Base-by-base conservation (phyloP, 441 rosid species). In the Mallotus repandus region DNA sequence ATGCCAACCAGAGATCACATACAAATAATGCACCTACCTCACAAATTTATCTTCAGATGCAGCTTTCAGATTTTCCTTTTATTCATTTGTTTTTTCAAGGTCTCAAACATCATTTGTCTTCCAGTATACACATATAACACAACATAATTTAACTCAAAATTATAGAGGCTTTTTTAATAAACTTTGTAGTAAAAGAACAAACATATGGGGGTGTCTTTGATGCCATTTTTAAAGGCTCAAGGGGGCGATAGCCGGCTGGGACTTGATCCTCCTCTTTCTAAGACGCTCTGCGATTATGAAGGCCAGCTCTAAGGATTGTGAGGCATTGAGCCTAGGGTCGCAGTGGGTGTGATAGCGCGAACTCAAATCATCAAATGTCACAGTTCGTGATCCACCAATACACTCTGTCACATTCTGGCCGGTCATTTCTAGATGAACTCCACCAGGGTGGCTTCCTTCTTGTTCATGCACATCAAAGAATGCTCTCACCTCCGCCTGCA, bases 371-470 rank as follows among this genome's bases (percentile, higher is more conserved):
- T 94, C 99, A 4, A 92, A 92, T 0, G 99, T 94, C 82, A 94
- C 97, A 0, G 94, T 85, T 18, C 88, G 86, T n/a, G 99, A 91
- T 59, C 99, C 99, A 21, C 99, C 96, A 6, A 93, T 93, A 88
- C 99, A 94, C 80, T 94, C 99, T 0, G 97, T 92, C 84, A 92
- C 99, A 76, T 92, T 92, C 81, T 92, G 97, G 50, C 99, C 99
- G 0, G 97, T 94, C 99, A 94, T 94, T 87, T 94, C 99, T 13
- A 94, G 78, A 77, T 94, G 97, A 75, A 94, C 86, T 15, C 97
- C 98, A 82, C 97, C 97, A 0, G 93, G 97, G 80, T 91, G 87
- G 82, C 97, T 92, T 52, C 99, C 99, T 81, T 92, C 98, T 89
- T 94, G 97, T 76, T 94, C 98, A 69, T 95, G 98, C 72, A 95